Base-by-base conservation (phyloP, 2,329 filamentous ascomycete genomes). In the Aspergillus brunneoviolaceus region DNA sequence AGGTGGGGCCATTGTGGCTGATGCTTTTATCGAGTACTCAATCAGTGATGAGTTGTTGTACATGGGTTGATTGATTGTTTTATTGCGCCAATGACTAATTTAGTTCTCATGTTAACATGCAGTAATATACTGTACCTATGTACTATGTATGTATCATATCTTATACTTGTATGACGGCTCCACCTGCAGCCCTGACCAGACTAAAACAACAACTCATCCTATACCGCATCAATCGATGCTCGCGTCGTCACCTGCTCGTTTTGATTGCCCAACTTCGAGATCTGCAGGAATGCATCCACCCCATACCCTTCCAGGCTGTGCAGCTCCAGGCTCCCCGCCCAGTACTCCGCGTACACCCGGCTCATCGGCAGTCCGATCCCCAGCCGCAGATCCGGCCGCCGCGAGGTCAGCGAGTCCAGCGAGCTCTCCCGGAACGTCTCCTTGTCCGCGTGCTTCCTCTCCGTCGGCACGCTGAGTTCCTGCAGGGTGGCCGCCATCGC, bases 261-360 rank as follows among this genome's bases (percentile, higher is more conserved):
- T 82, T 96, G 97, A 75, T 99, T 99, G 21, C 95, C 95, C 59
- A 99, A 82, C 74, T 96, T 96, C 5, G 92, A 96, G 61, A 99
- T 96, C 73, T 98, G 93, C 64, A 99, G 78, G 72, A 99, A 99
- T 0, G 91, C 93, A 79, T 99, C 95, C 6, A 96, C 92, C 14
- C 95, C 95, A 73, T 97, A 98, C 0, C 95, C 96, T 72, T 97
- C 94, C 7, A 99, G 80, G 70, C 90, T 97, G 74, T 98, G 94
- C 60, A 98, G 77, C 70, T 96, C 90, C 9, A 99, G 80, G 69
- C 86, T 95, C 25, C 95, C 95, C 2, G 95, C 95, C 95, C 95
- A 99, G 76, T 98, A 98, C 76, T 98, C 94, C 29, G 94, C 92
- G 76, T 98, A 99, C 2, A 98, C 91, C 63, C 92, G 86, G 70